A percentile compares a stretch with the other conserved stretches of the same genome.
Evolutionary conservation across 345 rosid genomes (phyloP).

Genomic region (Pistacia vera): DNA sequence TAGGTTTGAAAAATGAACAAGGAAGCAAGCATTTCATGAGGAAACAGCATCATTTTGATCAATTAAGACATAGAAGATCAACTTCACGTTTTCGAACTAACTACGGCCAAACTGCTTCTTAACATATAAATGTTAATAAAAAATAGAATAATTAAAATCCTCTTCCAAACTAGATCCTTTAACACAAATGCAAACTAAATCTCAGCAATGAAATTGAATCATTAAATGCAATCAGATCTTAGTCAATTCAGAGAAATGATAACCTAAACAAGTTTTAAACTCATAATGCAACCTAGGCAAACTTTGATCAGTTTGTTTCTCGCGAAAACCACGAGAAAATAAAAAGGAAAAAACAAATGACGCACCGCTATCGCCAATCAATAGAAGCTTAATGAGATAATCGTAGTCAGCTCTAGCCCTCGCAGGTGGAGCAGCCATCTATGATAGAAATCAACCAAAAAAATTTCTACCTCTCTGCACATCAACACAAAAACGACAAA

Average conservation of each 20-base stretch:
- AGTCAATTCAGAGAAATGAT: neutral
- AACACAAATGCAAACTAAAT: conserved; percentile 5
- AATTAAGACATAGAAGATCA: neutral
- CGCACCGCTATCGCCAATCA: conserved; percentile 80
- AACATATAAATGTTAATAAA: too few relatives aligned
- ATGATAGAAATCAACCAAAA: conserved; percentile 3
- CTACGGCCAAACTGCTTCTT: neutral
- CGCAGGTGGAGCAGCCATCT: conserved; percentile 83
- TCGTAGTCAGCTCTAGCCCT: conserved; percentile 82
- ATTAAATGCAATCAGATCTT: neutral
- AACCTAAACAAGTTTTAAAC: neutral
- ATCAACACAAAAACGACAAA: conserved; percentile 16
- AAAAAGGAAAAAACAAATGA: neutral
- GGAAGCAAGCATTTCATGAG: neutral
- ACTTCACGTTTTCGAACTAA: neutral
- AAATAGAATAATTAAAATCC: neutral
- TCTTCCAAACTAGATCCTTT: neutral
- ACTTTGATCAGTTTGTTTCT: conserved; percentile 5
- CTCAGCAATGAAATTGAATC: neutral
- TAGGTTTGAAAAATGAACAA: neutral
- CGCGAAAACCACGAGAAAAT: neutral
- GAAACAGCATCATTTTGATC: too few relatives aligned
- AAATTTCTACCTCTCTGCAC: conserved; percentile 7
- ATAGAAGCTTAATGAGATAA: conserved; percentile 76
- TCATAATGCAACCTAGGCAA: conserved; percentile 10